Evolutionary conservation across 2,329 filamentous ascomycete genomes (phyloP), one percentile per base, ranked within the genome.

Genomic region (Stylonectria norvegica): DNA sequence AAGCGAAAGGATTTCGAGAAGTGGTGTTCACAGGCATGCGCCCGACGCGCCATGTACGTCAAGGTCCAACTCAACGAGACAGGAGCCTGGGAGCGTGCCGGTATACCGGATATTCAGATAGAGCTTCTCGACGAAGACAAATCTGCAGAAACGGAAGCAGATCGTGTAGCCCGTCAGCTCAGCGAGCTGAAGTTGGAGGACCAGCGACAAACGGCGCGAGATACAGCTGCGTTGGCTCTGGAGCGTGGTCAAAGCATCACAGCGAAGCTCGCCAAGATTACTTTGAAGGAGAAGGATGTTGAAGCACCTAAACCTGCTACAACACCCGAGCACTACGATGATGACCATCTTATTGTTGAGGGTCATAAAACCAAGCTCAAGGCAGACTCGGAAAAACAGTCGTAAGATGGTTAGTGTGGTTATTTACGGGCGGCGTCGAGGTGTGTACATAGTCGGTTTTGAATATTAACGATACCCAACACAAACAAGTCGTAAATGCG

Each of bases 61-160:
- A 87, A 89, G 58, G 86, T 94, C 17, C 93, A 98, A 71, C 76
- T 97, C 27, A 84, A 78, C 50, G 86, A 93, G 59, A 83, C 85
- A 47, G 88, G 89, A 0, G 87, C 86, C 0, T 95, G 90, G 89
- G 81, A 93, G 64, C 75, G 90, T 37, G 77, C 76, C 5, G 80
- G 77, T 4, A 74, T 75, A 20, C 68, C 68, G 2, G 71, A 74
- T 15, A 72, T 77, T 28, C 61, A 71, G 30, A 78, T 89, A 47
- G 74, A 84, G 23, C 58, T 89, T 23, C 63, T 85, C 2, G 81
- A 88, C 38, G 88, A 94, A 61, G 77, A 78, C 34, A 74, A 72
- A 55, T 65, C 70, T 9, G 23, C 38, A 32, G 68, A 75, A 48
- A 70, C 75, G 36, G 71, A 72, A 4, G 56, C 58, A 6, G 62